phyloP scores from a whole-genome alignment of 306 rosid species.

The Cicer arietinum region DNA sequence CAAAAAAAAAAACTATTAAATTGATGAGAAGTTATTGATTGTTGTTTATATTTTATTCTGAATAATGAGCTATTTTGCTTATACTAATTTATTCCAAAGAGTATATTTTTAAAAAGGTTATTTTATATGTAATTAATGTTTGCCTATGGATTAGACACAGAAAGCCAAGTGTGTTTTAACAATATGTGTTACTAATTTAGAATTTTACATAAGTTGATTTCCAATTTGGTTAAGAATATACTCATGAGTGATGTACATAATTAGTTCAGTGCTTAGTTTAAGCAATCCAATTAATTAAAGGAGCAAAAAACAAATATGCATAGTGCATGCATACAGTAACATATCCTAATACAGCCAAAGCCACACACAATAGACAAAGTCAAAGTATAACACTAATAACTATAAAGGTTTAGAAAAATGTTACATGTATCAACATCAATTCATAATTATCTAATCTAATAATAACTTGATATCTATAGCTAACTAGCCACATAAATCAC shows the following conservation, averaged over 20 bases:
- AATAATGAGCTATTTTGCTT: no score
- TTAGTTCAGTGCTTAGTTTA: constrained; percentile 10
- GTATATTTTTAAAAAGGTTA: no score
- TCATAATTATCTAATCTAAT: constrained; percentile 19
- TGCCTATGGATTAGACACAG: not conserved
- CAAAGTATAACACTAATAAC: constrained; percentile 40
- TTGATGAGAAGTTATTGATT: no score
- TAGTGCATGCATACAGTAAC: constrained; percentile 8
- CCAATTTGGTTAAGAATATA: not conserved
- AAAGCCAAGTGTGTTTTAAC: not conserved
- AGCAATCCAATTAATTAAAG: not conserved
- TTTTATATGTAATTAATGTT: no score
- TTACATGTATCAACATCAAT: constrained; percentile 49
- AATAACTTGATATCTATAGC: not conserved
- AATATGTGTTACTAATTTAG: not conserved
- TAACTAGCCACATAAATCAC: constrained; percentile 33
- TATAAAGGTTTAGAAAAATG: constrained; percentile 42
- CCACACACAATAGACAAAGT: constrained; percentile 37
- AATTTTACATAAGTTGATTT: not conserved
- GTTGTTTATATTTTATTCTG: no score
- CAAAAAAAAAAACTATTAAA: no score
- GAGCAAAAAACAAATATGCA: not conserved
- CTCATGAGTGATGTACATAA: not conserved
- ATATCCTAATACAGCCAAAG: constrained; percentile 18
- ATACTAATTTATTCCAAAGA: no score